Conservation (phyloP, 1,284 basidiomycete genomes). For the Lentinula novae-zelandiae region DNA sequence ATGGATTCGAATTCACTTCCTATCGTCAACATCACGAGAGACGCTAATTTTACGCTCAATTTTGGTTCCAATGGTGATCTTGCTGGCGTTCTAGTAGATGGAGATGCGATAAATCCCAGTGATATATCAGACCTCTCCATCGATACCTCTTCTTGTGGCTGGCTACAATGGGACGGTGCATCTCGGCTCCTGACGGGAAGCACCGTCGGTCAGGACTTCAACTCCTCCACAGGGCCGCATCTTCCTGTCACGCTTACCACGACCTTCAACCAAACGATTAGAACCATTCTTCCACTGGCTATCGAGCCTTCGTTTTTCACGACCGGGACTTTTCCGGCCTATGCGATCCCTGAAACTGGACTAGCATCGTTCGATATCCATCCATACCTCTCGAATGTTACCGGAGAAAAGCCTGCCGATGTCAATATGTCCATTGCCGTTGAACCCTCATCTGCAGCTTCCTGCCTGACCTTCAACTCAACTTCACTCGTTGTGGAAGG, state of each 20-base stretch:
- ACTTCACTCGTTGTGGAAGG: slow-evolving; percentile 45
- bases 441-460: slow-evolving; percentile 41
- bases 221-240: slow-evolving; percentile 26
- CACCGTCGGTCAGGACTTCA: slow-evolving; percentile 34
- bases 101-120: slow-evolving; percentile 44
- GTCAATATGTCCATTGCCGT: slow-evolving; percentile 46
- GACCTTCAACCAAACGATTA: slow-evolving; percentile 62
- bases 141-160: slow-evolving; percentile 55
- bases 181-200: slow-evolving; percentile 61
- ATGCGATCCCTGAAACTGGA: slow-evolving; percentile 43
- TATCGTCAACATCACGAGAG: slow-evolving; percentile 64
- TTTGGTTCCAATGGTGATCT: slow-evolving; percentile 62
- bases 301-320: slow-evolving; percentile 72
- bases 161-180: slow-evolving; percentile 62
- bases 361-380: slow-evolving; percentile 45
- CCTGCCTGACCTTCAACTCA: slow-evolving; percentile 51
- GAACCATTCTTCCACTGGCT: slow-evolving; percentile 58
- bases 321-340: slow-evolving; percentile 48
- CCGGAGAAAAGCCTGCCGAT: slow-evolving; percentile 25
- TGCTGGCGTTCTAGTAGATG: slow-evolving; percentile 59
- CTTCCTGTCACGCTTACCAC: slow-evolving; percentile 65
- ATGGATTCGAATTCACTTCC: slow-evolving; percentile 42
- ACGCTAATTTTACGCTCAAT: slow-evolving; percentile 22
- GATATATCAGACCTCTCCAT: slow-evolving; percentile 52
- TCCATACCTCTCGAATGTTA: slow-evolving; percentile 43